Percentiles rank a stretch among this genome's conserved stretches.
Conservation (phyloP, 2,329 filamentous ascomycete genomes). For the Calonectria fujianensis region DNA sequence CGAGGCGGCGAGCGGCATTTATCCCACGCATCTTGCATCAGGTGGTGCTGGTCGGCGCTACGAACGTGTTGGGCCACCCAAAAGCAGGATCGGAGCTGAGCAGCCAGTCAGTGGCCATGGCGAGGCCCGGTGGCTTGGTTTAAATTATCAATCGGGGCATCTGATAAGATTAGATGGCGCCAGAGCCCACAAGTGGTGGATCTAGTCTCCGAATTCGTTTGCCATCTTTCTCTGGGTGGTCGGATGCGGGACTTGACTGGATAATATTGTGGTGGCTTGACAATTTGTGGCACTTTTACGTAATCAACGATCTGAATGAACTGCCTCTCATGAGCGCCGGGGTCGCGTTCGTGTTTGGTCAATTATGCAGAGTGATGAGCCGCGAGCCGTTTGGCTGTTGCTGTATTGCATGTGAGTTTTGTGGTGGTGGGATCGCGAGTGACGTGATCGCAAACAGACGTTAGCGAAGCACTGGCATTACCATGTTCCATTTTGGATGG, state of each 20-base stretch:
- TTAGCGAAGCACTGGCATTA: too few species aligned
- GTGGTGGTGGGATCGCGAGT: neutral
- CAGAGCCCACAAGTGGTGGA: constrained; percentile 17
- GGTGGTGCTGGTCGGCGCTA: neutral
- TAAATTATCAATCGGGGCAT: constrained; percentile 14
- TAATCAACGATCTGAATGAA: neutral
- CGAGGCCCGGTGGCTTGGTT: constrained; percentile 25
- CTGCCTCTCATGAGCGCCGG: neutral
- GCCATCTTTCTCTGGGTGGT: neutral
- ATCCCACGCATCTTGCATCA: constrained; percentile 22
- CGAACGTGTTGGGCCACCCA: neutral
- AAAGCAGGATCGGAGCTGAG: neutral
- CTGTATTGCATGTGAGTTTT: neutral
- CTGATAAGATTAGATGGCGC: constrained; percentile 35
- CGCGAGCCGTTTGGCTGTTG: neutral
- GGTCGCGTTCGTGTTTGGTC: neutral
- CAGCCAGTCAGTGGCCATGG: constrained; percentile 2
- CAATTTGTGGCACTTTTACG: neutral
- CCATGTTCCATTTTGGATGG: too few species aligned
- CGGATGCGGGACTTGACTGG: neutral
- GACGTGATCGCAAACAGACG: neutral
- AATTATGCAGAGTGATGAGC: neutral
- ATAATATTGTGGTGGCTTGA: neutral
- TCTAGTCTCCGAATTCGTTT: neutral
- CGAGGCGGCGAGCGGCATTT: constrained; percentile 16